A percentile compares a stretch with the other conserved stretches of the same genome.
Conservation (phyloP, 2,329 filamentous ascomycete genomes). For the Aspergillus brasiliensis region DNA sequence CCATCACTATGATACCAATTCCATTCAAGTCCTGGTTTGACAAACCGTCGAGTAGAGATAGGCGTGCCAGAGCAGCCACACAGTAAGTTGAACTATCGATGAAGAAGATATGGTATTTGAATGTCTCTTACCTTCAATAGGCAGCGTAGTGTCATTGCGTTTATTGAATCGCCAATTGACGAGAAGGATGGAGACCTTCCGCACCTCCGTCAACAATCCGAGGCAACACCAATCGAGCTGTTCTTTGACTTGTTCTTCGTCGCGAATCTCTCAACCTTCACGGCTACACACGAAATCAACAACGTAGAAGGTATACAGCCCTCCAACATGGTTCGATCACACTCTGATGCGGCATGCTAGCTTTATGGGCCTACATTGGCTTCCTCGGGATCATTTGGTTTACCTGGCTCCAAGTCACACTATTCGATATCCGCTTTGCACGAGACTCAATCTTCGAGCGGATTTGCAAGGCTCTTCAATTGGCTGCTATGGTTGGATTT, state of each 20-base stretch:
- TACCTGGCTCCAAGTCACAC: slow-evolving; percentile 66
- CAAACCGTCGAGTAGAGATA: slow-evolving; percentile 23
- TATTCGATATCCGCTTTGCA: slow-evolving; percentile 68
- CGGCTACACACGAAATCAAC: slow-evolving; percentile 57
- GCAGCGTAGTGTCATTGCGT: slow-evolving; percentile 27
- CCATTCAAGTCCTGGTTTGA: slow-evolving; percentile 36
- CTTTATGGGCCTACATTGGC: slow-evolving; percentile 51
- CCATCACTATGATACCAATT: slow-evolving; percentile 30
- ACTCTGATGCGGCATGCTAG: slow-evolving; percentile 28
- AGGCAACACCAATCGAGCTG: slow-evolving; percentile 58
- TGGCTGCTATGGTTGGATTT: slow-evolving; percentile 67
- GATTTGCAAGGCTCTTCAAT: slow-evolving; percentile 59
- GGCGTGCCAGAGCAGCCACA: slow-evolving; percentile 8
- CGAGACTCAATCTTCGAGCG: slow-evolving; percentile 67
- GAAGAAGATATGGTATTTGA: slow-evolving; percentile 1
- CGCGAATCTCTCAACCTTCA: slow-evolving; percentile 67
- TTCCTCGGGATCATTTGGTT: slow-evolving; percentile 66
- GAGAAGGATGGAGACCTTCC: slow-evolving; percentile 25
- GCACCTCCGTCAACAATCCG: slow-evolving; percentile 47
- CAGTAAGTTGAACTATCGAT: slow-evolving; percentile 25
- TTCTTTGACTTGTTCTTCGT: slow-evolving; percentile 66
- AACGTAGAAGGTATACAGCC: slow-evolving; percentile 41
- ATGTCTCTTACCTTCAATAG: slow-evolving; percentile 9
- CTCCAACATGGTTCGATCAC: not conserved
- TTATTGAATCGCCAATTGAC: slow-evolving; percentile 41